A percentile compares a stretch with the other conserved stretches of the same genome.
Conservation (phyloP, 2,329 filamentous ascomycete genomes). For the Tolypocladium cylindrosporum region DNA sequence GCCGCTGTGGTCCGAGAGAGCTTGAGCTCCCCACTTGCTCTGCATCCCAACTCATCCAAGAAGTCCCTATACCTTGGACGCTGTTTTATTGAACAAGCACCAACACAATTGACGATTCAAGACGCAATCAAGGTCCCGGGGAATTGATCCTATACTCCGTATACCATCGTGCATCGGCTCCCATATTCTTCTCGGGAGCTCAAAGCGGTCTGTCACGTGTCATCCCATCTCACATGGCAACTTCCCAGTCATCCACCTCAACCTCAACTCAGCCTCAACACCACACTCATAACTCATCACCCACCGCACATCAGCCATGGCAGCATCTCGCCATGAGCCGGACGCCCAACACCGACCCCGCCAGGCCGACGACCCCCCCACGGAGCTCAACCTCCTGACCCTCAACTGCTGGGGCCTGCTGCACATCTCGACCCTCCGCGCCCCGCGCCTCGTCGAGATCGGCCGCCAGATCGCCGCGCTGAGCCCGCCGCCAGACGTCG, state of each 20-base stretch:
- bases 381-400: constrained; percentile 67
- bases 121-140: background rate
- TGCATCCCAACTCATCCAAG: background rate
- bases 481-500: constrained; percentile 65
- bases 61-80: background rate
- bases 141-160: background rate
- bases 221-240: background rate
- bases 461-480: constrained; percentile 65
- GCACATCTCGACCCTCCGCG: constrained; percentile 68
- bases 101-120: background rate
- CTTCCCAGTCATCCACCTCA: background rate
- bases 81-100: background rate
- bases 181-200: background rate
- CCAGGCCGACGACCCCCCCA: constrained; percentile 21
- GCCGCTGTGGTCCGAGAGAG: too few species aligned
- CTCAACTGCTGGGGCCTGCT: constrained; percentile 98
- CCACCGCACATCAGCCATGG: background rate
- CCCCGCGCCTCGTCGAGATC: constrained; percentile 73
- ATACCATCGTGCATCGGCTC: background rate
- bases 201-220: background rate
- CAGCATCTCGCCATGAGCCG: background rate
- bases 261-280: background rate
- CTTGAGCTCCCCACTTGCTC: background rate
- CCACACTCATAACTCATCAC: background rate
- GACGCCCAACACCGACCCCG: background rate